A percentile compares a stretch with the other conserved stretches of the same genome.
Conservation (phyloP, 805 yeast species). For the Scheffersomyces amazonensis region DNA sequence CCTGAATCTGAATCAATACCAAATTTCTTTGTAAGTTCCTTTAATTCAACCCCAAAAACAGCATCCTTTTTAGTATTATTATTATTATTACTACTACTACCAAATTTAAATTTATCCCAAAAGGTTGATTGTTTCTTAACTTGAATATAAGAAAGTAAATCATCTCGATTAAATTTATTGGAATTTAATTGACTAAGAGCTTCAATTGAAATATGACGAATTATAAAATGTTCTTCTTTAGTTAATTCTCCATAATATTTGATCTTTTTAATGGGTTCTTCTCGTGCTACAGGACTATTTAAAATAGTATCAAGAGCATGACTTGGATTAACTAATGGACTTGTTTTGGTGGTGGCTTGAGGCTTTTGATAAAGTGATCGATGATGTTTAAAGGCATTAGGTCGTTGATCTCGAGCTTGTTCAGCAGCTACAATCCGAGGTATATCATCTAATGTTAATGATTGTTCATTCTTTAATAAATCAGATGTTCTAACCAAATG, state of each 20-base stretch:
- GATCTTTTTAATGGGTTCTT: slow-evolving; percentile 10
- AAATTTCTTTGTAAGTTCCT: slow-evolving; percentile 59
- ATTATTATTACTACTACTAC: slow-evolving; percentile 20
- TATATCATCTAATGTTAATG: slow-evolving; percentile 90
- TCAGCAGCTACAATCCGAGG: slow-evolving; percentile 97
- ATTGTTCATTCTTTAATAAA: slow-evolving; percentile 73
- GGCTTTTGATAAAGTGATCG: slow-evolving; percentile 42
- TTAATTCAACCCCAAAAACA: slow-evolving; percentile 81
- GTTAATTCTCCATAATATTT: slow-evolving; percentile 65
- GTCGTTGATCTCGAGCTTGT: slow-evolving; percentile 89
- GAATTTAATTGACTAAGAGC: slow-evolving; percentile 38
- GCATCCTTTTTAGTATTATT: slow-evolving; percentile 25
- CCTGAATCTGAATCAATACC: slow-evolving; percentile 87
- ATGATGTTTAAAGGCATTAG: slow-evolving; percentile 87
- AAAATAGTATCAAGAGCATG: slow-evolving; percentile 6
- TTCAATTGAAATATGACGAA: slow-evolving; percentile 58
- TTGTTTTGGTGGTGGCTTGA: slow-evolving; percentile 10
- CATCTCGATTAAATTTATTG: slow-evolving; percentile 24
- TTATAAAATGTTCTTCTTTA: slow-evolving; percentile 53
- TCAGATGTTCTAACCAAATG: slow-evolving; percentile 63
- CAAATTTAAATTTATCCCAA: slow-evolving; percentile 52
- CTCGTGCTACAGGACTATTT: neutral
- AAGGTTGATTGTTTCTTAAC: slow-evolving; percentile 43
- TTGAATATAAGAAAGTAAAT: slow-evolving; percentile 40
- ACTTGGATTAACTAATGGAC: slow-evolving; percentile 3